Conservation (phyloP, 306 rosid genomes). For the Quercus alba region DNA sequence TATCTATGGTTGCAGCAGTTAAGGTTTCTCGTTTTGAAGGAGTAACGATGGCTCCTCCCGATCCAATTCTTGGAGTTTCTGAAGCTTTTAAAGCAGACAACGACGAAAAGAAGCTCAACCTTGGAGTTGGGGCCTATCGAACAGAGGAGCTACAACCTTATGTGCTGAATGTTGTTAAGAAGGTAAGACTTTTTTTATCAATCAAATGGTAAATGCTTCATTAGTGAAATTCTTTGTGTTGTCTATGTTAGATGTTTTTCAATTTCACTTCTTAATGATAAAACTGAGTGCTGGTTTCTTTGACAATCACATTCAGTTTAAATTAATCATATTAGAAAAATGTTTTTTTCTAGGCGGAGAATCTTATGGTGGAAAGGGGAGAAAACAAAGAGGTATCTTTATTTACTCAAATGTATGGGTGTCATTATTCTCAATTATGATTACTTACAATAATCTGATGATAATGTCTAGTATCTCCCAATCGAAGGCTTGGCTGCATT, state of each 20-base stretch:
- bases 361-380: conserved; percentile 82
- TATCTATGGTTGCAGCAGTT: conserved; percentile 66
- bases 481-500: conserved; percentile 98
- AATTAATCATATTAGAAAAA: conserved; percentile 1
- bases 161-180: conserved; percentile 89
- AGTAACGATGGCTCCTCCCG: conserved; percentile 92
- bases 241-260: neutral
- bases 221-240: neutral
- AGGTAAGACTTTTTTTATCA: conserved; percentile 42
- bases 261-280: conserved; percentile 11
- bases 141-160: conserved; percentile 88
- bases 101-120: conserved; percentile 71
- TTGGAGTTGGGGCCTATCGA: conserved; percentile 96
- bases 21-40: conserved; percentile 88
- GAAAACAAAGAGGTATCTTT: conserved; percentile 90
- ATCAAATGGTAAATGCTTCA: neutral
- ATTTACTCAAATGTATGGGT: conserved; percentile 7
- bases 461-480: conserved; percentile 71
- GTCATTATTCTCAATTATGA: conserved; percentile 4
- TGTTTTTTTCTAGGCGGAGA: conserved; percentile 61
- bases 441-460: conserved; percentile 26
- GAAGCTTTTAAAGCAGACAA: conserved; percentile 89
- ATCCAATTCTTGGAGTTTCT: conserved; percentile 99
- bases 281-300: neutral
- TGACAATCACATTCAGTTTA: conserved; percentile 3